Conservation (phyloP, 208 protist species). For the Vickermania spadyakhi region DNA sequence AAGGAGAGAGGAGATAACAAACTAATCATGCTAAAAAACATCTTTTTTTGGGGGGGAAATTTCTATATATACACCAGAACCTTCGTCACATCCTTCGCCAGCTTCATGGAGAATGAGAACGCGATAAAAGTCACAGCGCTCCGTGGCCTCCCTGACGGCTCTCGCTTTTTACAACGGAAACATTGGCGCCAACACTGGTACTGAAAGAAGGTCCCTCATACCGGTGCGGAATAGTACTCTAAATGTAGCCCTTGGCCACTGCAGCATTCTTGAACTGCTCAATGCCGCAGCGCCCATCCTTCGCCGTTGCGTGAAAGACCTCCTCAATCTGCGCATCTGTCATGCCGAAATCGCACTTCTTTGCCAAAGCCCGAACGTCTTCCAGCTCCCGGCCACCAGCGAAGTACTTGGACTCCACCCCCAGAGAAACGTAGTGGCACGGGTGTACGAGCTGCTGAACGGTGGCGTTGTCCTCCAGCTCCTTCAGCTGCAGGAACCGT, state of each 20-base stretch:
- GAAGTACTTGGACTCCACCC: slow-evolving; percentile 78
- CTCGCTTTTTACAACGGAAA: too few species aligned
- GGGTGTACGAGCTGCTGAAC: slow-evolving; percentile 74
- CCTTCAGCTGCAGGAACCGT: slow-evolving; percentile 1
- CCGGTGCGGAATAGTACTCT: too few species aligned
- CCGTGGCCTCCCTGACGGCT: too few species aligned
- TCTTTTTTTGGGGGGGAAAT: too few species aligned
- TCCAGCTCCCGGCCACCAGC: slow-evolving; percentile 57
- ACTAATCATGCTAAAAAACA: too few species aligned
- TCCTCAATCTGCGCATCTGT: slow-evolving; percentile 57
- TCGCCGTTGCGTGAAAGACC: slow-evolving; percentile 41
- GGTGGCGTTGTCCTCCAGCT: slow-evolving; percentile 54
- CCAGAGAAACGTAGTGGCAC: slow-evolving; percentile 67
- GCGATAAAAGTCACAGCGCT: too few species aligned
- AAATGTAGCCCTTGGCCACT: slow-evolving; percentile 57
- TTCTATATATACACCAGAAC: too few species aligned
- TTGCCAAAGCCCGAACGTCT: slow-evolving; percentile 42
- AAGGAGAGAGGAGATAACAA: too few species aligned
- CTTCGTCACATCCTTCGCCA: too few species aligned
- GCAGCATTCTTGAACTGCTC: slow-evolving; percentile 85
- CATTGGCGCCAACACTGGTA: too few species aligned
- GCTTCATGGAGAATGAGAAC: too few species aligned
- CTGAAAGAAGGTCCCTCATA: too few species aligned
- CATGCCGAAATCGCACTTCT: slow-evolving; percentile 62
- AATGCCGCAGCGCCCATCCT: slow-evolving; percentile 49